phyloP scores from a whole-genome alignment of 2,329 filamentous ascomycete genomes.

The Verticillium tricorpus region DNA sequence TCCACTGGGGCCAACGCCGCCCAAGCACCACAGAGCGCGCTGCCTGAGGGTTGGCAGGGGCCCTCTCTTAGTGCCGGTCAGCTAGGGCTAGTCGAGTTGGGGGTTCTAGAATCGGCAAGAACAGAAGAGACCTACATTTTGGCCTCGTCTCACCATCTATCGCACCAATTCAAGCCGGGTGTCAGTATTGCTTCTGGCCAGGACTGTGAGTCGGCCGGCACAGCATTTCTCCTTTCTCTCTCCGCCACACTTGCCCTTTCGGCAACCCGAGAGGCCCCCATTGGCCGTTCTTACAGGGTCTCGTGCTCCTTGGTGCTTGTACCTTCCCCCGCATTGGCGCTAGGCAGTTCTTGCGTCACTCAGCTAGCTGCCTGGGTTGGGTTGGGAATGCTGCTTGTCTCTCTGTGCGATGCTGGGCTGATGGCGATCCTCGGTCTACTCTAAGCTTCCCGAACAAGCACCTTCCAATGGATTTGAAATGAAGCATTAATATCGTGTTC shows the following conservation, averaged over 20 bases:
- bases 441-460: no score
- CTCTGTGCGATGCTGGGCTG: neutral
- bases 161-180: neutral
- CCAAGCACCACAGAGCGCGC: neutral
- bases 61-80: neutral
- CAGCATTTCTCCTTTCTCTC: neutral
- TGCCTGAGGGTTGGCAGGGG: neutral
- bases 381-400: neutral
- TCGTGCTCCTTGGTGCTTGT: neutral
- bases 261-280: neutral
- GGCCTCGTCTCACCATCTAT: neutral
- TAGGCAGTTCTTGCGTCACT: neutral
- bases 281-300: neutral
- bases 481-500: no score
- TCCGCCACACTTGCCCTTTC: neutral
- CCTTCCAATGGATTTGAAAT: no score
- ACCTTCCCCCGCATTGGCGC: neutral
- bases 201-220: no score
- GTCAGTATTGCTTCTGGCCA: neutral
- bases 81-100: neutral
- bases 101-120: conserved; percentile 13
- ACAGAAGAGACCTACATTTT: conserved; percentile 10
- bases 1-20: neutral
- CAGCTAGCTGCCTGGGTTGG: conserved; percentile 1
- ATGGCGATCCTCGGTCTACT: no score